Evolutionary conservation across 2,329 filamentous ascomycete genomes (phyloP).

Genomic region (Trichophyton benhamiae): DNA sequence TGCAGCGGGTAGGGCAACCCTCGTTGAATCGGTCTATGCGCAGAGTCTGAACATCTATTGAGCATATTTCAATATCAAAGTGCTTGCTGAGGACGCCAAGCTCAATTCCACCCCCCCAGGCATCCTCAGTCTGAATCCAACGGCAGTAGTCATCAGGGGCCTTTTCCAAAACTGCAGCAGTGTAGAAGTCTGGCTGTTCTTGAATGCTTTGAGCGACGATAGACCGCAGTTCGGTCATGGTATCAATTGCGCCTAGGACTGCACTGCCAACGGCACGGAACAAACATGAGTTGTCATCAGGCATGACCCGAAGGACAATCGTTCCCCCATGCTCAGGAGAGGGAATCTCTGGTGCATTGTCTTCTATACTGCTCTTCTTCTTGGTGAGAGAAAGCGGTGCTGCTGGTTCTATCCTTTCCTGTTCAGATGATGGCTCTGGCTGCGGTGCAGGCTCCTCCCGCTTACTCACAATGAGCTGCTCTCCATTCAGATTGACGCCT

Average conservation of each 20-base stretch:
- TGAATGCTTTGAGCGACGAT: constrained; percentile 71
- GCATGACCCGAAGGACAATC: constrained; percentile 78
- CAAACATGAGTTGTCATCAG: constrained; percentile 89
- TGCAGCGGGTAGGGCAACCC: constrained; percentile 53
- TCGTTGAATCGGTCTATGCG: constrained; percentile 69
- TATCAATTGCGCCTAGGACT: constrained; percentile 54
- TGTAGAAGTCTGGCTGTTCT: constrained; percentile 58
- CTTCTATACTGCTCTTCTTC: constrained; percentile 25
- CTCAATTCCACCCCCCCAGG: constrained; percentile 89
- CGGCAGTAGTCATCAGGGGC: constrained; percentile 63
- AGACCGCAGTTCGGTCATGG: constrained; percentile 60
- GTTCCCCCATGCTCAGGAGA: constrained; percentile 45
- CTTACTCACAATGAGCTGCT: constrained; percentile 53
- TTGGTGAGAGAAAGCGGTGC: constrained; percentile 25
- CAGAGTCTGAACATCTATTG: constrained; percentile 62
- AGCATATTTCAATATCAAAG: constrained; percentile 75
- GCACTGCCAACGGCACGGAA: constrained; percentile 80
- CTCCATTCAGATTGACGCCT: constrained; percentile 52
- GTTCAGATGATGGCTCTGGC: not conserved
- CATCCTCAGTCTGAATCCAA: constrained; percentile 66
- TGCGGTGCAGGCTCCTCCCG: constrained; percentile 22
- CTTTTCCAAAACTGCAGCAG: constrained; percentile 61
- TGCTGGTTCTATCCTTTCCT: not conserved
- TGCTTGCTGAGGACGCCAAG: constrained; percentile 72
- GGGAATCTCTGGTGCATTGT: constrained; percentile 50